Evolutionary conservation across 495 filamentous ascomycete genomes (phyloP).

Genomic region (Hyaloscypha bicolor): DNA sequence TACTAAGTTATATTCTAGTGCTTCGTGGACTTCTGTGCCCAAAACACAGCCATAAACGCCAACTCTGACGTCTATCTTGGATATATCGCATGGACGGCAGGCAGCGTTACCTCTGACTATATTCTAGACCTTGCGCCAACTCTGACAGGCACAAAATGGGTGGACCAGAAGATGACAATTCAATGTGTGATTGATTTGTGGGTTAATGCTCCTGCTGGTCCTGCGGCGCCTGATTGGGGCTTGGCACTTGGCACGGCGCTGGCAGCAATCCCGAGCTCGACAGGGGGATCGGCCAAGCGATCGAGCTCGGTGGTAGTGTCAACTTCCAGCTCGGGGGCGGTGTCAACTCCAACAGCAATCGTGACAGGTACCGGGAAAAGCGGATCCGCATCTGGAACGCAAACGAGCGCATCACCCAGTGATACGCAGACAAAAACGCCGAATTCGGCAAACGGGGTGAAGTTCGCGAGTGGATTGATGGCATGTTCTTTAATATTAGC

Average conservation of each 20-base stretch:
- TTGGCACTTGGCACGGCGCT: neutral
- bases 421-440: neutral
- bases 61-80: conserved; percentile 56
- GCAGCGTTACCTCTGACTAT: conserved; percentile 48
- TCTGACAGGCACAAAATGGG: conserved; percentile 38
- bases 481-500: neutral
- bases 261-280: neutral
- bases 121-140: conserved; percentile 48
- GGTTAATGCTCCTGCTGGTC: conserved; percentile 1
- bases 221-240: neutral
- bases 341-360: neutral
- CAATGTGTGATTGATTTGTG: conserved; percentile 19
- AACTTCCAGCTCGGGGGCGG: neutral
- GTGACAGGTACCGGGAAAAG: neutral
- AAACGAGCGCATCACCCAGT: neutral
- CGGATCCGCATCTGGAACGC: neutral
- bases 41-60: conserved; percentile 42
- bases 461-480: neutral
- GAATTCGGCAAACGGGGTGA: neutral
- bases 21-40: conserved; percentile 46
- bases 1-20: conserved; percentile 31
- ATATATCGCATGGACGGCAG: conserved; percentile 51
- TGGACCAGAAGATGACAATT: conserved; percentile 6
- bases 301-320: neutral
- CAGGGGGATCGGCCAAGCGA: neutral